Base-by-base conservation (phyloP, 179 eudicot genomes). In the Beta macrorhiza region DNA sequence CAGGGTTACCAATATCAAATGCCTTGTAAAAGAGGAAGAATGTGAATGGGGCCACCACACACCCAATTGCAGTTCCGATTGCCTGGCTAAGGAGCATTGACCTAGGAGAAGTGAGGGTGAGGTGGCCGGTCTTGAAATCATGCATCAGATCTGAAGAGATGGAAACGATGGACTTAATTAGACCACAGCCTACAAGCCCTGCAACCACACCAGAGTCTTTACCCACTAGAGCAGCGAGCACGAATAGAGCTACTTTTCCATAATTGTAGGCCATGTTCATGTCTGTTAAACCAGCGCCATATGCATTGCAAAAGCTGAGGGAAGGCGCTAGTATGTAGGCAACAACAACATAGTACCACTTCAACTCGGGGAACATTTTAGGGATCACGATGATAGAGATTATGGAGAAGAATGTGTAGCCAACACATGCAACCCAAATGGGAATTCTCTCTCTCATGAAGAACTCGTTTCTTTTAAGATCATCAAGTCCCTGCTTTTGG, bases 241-340 rank as follows among this genome's bases (percentile, higher is more conserved):
- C 88, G 68, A 94, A 94, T 67, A 94, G 94, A 9, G 97, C 92
- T 17, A 93, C 97, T 80, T 94, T 94, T 8, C 98, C 98, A 5
- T 94, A 94, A 80, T 94, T 94, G 75, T 89, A 90, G 64, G 96
- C 92, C 97, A 94, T 94, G 86, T 93, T 94, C 94, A 90, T 90
- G 83, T 94, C 98, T 0, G 98, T 94, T 61, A 94, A 86, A 22
- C 98, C 98, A 75, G 98, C 92, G 1, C 97, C 96, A 53, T 94
- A 94, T 0, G 98, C 96, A 47, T 94, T 94, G 90, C 93, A 93
- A 83, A 94, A 94, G 85, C 92, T 82, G 29, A 94, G 87, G 32
- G 93, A 78, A 0, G 98, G 98, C 0, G 98, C 98, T 9, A 93
- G 67, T 63, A 89, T 58, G 82, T 94, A 94, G 61, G 97, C 94